Evolutionary conservation across 2,329 filamentous ascomycete species (phyloP).

Genomic region (Calonectria hawksworthii): DNA sequence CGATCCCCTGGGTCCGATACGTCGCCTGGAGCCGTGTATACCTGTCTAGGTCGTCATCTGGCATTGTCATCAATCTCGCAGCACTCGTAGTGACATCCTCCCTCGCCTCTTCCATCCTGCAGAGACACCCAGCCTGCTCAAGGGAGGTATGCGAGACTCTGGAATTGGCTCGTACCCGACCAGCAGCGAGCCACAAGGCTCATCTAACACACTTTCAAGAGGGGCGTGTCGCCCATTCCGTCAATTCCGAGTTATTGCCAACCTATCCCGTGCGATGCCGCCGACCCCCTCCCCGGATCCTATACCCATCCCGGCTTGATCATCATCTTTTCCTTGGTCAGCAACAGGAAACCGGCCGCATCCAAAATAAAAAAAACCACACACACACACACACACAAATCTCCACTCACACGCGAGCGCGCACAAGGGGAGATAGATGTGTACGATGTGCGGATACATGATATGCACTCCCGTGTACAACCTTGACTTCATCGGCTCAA

Average conservation of each 20-base stretch:
- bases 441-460: background rate
- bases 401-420: slow-evolving; percentile 5
- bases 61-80: background rate
- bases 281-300: slow-evolving; percentile 26
- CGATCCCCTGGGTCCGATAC: background rate
- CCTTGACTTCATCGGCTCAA: slow-evolving; percentile 13
- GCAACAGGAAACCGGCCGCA: slow-evolving; percentile 16
- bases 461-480: background rate
- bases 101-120: background rate
- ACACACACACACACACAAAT: background rate
- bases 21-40: slow-evolving; percentile 40
- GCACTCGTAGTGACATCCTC: background rate
- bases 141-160: background rate
- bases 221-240: slow-evolving; percentile 22
- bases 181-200: background rate
- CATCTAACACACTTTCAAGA: slow-evolving; percentile 10
- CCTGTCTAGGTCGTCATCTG: slow-evolving; percentile 27
- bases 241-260: slow-evolving; percentile 27
- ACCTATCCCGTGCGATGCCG: slow-evolving; percentile 14
- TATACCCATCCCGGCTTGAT: slow-evolving; percentile 36
- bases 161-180: background rate
- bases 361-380: background rate
- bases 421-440: background rate
- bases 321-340: slow-evolving; percentile 36
- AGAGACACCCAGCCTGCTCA: background rate